Evolutionary conservation across 2,329 filamentous ascomycete species (phyloP).

Genomic region (Apiospora koreana): DNA sequence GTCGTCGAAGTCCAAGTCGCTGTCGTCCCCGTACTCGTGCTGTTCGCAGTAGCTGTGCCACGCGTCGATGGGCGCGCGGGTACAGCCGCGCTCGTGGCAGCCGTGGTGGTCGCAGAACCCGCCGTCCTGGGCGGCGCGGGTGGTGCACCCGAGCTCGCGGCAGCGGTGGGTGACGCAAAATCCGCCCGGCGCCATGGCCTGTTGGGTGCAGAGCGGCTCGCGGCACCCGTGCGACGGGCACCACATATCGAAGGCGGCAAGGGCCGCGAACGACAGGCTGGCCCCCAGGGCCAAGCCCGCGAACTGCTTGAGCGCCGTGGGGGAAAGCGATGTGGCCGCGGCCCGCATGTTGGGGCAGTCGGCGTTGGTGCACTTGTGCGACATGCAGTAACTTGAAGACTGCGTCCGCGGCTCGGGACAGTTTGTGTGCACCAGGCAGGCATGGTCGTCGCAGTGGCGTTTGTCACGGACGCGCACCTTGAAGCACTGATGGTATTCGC

Average conservation of each 20-base stretch:
- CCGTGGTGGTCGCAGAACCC: neutral
- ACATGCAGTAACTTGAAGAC: neutral
- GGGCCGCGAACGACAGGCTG: neutral
- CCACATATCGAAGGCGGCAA: neutral
- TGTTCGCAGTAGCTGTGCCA: neutral
- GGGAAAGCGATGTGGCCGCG: neutral
- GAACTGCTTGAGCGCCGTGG: neutral
- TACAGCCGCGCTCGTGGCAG: neutral
- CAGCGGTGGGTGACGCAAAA: neutral
- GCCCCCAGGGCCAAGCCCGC: neutral
- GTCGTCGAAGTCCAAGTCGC: neutral
- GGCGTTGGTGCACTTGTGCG: neutral
- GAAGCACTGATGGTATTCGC: neutral
- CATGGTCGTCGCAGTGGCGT: neutral
- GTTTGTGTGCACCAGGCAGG: neutral
- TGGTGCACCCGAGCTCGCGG: neutral
- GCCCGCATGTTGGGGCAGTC: neutral
- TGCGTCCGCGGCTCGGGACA: neutral
- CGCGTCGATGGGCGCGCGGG: neutral
- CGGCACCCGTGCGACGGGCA: neutral
- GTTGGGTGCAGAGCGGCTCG: neutral
- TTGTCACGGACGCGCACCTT: neutral
- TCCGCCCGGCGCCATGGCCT: neutral
- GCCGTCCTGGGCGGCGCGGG: neutral
- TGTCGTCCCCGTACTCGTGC: neutral